phyloP scores from a whole-genome alignment of 1,139 yeast genomes.

The Pichia sp. region DNA sequence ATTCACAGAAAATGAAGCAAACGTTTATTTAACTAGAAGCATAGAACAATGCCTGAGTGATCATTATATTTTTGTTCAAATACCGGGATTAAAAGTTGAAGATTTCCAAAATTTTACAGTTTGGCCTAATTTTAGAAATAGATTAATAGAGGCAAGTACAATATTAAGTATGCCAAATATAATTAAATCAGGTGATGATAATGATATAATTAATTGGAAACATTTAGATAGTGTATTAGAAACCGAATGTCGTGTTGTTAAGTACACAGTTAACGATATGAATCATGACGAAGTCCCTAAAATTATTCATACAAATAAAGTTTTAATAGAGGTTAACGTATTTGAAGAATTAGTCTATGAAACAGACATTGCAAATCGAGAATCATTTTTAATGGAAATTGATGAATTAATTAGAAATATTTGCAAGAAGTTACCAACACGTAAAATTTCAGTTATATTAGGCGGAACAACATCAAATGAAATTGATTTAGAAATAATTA shows the following conservation, averaged over 20 bases:
- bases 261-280: slow-evolving; percentile 34
- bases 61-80: slow-evolving; percentile 60
- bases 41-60: slow-evolving; percentile 63
- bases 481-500: slow-evolving; percentile 16
- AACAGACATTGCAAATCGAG: slow-evolving; percentile 25
- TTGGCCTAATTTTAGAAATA: slow-evolving; percentile 51
- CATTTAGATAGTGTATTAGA: slow-evolving; percentile 39
- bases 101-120: slow-evolving; percentile 47
- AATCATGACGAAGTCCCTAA: slow-evolving; percentile 41
- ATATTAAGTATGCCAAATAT: slow-evolving; percentile 56
- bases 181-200: slow-evolving; percentile 7
- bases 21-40: slow-evolving; percentile 41
- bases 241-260: slow-evolving; percentile 44
- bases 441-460: slow-evolving; percentile 49
- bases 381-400: slow-evolving; percentile 33
- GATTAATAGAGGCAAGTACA: slow-evolving; percentile 56
- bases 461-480: slow-evolving; percentile 32
- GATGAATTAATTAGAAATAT: slow-evolving; percentile 48
- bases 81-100: slow-evolving; percentile 58
- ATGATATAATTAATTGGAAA: slow-evolving; percentile 39
- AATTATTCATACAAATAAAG: slow-evolving; percentile 53
- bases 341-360: slow-evolving; percentile 14
- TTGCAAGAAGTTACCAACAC: slow-evolving; percentile 62
- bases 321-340: slow-evolving; percentile 54
- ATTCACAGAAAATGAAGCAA: slow-evolving; percentile 35